Conservation (phyloP, 2,329 filamentous ascomycete genomes). For the Chaetomium sp. region DNA sequence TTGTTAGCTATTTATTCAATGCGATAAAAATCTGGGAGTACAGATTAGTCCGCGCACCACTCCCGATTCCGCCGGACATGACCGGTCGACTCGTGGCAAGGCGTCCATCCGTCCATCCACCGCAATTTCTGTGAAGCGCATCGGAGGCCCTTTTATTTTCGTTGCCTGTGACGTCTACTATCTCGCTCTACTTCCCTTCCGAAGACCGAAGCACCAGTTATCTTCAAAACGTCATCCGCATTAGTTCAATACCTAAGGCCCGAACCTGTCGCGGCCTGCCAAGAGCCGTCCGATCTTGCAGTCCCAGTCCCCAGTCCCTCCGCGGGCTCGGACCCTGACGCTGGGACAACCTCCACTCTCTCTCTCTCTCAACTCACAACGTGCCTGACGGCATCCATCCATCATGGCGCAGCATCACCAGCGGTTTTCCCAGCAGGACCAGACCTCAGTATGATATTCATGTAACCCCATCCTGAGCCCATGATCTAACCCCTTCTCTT, state of each 20-base stretch:
- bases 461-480: background rate
- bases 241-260: background rate
- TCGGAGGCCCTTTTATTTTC: background rate
- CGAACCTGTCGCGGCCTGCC: background rate
- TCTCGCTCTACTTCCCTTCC: background rate
- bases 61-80: conserved; percentile 5
- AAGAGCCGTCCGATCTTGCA: background rate
- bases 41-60: background rate
- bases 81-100: background rate
- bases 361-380: background rate
- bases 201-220: background rate
- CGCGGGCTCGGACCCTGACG: background rate
- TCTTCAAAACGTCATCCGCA: background rate
- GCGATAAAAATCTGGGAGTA: background rate
- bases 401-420: conserved; percentile 17
- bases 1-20: background rate
- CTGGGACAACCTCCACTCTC: background rate
- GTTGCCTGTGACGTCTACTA: background rate
- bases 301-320: background rate
- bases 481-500: conserved; percentile 7
- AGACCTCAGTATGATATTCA: conserved; percentile 20
- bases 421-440: conserved; percentile 11
- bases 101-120: background rate
- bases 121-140: background rate
- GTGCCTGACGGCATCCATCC: background rate